Base-by-base conservation (phyloP, 768 basidiomycete genomes). In the Lactifluus piperatus region DNA sequence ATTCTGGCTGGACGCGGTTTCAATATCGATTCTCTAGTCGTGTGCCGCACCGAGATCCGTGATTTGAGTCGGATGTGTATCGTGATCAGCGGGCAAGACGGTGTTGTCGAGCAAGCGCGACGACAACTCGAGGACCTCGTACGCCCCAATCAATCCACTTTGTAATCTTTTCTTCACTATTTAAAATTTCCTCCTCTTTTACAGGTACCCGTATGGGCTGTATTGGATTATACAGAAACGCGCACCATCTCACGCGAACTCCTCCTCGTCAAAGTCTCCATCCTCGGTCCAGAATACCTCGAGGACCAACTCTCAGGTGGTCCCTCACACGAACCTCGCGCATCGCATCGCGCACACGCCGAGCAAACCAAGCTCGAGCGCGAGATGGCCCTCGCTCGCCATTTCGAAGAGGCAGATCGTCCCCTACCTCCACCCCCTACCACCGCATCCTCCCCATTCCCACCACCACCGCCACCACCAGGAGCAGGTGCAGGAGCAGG, bases 171-270 rank as follows among this genome's bases (percentile, higher is more conserved):
- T 32, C 6, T 36, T 48, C 16, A 39, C 37, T 18, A 39, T 18
- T 39, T 7, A 32, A 32, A 32, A 2, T 27, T 50, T 47, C 37
- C 29, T n/a, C n/a, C n/a, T n/a, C 36, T 5, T 24, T 24, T 22
- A 37, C 51, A 97, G 95, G 94, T 99, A 27, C 97, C 95, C 51
- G 97, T 99, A 4, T 99, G 97, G 97, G 97, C 95, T 29, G 97
- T 99, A 32, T 79, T 99, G 60, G 94, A 99, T 74, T 99, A 98
- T 72, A 97, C 95, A 20, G 81, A 94, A 62, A 98, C 94, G 24
- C 83, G 81, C 57, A 84, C 86, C 29, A 95, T 99, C 71, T 81
- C 88, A 64, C 89, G 97, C 66, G 97, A 99, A 73, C 80, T 98
- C 14, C 81, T 98, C 32, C 86, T 99, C 64, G 91, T 88, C 69